Conservation (phyloP, 2,329 filamentous ascomycete genomes). For the Fusarium sp. region DNA sequence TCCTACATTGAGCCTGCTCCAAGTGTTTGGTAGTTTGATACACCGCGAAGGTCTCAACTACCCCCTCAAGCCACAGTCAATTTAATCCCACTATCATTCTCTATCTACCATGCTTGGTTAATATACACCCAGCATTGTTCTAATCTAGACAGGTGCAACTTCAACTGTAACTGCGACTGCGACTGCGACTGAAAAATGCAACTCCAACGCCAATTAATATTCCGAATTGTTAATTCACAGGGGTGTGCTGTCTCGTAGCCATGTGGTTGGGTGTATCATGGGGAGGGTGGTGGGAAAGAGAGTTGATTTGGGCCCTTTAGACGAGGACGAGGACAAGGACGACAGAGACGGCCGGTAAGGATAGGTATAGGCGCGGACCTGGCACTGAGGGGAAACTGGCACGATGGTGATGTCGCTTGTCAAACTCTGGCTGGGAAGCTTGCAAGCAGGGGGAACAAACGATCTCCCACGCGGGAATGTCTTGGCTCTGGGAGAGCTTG, state of each 20-base stretch:
- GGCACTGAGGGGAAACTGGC: slow-evolving; percentile 21
- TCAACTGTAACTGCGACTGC: neutral
- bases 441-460: slow-evolving; percentile 4
- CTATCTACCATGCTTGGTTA: neutral
- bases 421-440: slow-evolving; percentile 8
- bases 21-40: neutral
- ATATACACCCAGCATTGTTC: neutral
- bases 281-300: slow-evolving; percentile 24
- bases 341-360: slow-evolving; percentile 8
- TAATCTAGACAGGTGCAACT: slow-evolving; percentile 12
- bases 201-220: slow-evolving; percentile 8
- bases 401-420: slow-evolving; percentile 34
- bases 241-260: slow-evolving; percentile 11
- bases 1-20: neutral
- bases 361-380: slow-evolving; percentile 31
- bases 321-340: neutral
- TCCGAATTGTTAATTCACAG: slow-evolving; percentile 24
- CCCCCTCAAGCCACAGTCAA: neutral
- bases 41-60: neutral
- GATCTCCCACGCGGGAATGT: slow-evolving; percentile 13
- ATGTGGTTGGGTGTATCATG: slow-evolving; percentile 28
- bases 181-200: neutral
- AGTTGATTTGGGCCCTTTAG: slow-evolving; percentile 1
- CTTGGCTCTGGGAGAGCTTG: neutral
- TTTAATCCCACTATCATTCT: neutral